These are phyloP conservation scores for Ganoderma leucocontextum DNA, from an alignment of 1,284 basidiomycete species.

Conservation along the genomic window DNA sequence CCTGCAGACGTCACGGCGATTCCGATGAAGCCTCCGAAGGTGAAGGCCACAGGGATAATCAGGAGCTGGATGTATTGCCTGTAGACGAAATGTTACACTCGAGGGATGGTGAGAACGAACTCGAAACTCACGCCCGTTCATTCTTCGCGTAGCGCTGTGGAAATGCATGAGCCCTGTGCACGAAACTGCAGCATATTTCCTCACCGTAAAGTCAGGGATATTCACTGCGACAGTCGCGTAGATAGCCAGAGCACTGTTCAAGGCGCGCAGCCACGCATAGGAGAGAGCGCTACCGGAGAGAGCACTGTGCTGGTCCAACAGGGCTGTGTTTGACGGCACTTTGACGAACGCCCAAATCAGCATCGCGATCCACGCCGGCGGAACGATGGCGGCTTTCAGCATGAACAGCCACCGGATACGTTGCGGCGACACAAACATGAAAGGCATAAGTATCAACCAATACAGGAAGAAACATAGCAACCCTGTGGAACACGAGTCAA, in stretches of 20 bases:
- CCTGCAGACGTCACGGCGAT: conserved; percentile 76
- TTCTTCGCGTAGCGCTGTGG: conserved; percentile 66
- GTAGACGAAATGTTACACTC: neutral
- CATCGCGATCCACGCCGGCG: conserved; percentile 73
- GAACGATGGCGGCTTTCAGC: conserved; percentile 72
- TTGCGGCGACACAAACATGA: conserved; percentile 80
- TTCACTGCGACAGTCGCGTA: conserved; percentile 77
- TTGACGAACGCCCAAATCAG: conserved; percentile 78
- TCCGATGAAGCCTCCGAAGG: conserved; percentile 60
- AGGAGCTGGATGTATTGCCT: conserved; percentile 70
- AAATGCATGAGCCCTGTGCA: neutral
- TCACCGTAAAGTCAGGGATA: conserved; percentile 76
- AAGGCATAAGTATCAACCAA: conserved; percentile 77
- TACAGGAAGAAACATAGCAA: conserved; percentile 83
- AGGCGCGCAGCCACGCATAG: conserved; percentile 76
- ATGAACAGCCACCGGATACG: conserved; percentile 79
- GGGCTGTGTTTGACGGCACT: conserved; percentile 62
- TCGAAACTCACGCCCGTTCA: conserved; percentile 48
- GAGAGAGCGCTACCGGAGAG: conserved; percentile 60
- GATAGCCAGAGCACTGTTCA: conserved; percentile 75
- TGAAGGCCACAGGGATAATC: conserved; percentile 77
- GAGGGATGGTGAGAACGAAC: neutral
- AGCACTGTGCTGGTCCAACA: conserved; percentile 54
- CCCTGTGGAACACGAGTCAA: conserved; percentile 39
- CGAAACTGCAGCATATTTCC: conserved; percentile 20